Base-by-base conservation (phyloP, 257 asterid species). In the Salvia rosmarinus region DNA sequence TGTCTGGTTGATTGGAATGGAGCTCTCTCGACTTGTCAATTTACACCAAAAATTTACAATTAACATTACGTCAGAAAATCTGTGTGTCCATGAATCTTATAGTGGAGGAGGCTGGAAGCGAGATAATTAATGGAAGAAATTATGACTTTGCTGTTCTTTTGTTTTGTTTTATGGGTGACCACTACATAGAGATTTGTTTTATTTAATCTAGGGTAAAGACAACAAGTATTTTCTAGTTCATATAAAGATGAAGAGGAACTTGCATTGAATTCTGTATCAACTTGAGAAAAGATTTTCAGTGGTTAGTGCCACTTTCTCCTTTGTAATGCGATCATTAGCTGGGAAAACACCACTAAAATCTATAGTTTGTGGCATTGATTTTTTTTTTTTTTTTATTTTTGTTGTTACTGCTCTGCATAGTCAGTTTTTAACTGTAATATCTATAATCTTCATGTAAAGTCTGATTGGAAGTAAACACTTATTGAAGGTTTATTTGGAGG, bases 401-500 rank as follows among this genome's bases (percentile, higher is more conserved):
- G 9, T 44, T 40, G 20, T 55, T 25, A 30, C 35, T 66, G 75
- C 34, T 58, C 17, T 44, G 32, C 5, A 10, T 12, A 5, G 16
- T 28, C 51, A 30, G 62, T 63, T 72, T 42, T 12, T 62, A 13
- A 42, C 28, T 55, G 19, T n/a, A 4, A 21, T 74, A 37, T 46
- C 11, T 20, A 20, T 68, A 20, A 47, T 69, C 50, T 62, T 50
- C 55, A 7, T 30, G 52, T 47, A 12, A 61, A 76, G 54, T 74
- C 71, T 81, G 60, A 71, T 49, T 44, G 64, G 59, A 66, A 68
- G 62, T 43, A 61, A 72, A 73, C 77, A 71, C 46, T 72, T 75
- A 37, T 21, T 82, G 85, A 77, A 95, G 99, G 99, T 91, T 58
- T 95, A 92, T 83, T 75, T 95, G 89, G 99, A 95, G 89, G 64